Evolutionary conservation across 1,284 basidiomycete genomes (phyloP), one percentile per base, ranked within the genome.

Genomic region (Apiotrichum mycotoxinovorans): DNA sequence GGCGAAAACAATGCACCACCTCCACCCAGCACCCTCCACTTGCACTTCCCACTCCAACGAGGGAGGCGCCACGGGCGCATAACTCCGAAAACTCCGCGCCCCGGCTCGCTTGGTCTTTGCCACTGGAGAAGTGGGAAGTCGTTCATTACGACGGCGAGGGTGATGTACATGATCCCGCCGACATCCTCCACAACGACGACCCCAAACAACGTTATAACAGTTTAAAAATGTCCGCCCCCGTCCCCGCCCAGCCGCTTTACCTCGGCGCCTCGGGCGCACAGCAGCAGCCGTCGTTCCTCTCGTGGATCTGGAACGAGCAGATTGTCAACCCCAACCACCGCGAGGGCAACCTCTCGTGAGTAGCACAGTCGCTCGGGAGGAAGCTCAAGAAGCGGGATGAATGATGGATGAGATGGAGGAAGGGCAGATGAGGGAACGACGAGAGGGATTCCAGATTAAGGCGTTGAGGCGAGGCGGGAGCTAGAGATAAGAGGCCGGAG

Each of bases 231-330:
- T 66, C 67, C 51, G 65, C 62, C 42, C 66, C 66, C 48, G 46
- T 56, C 46, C 60, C 58, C 53, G 58, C 63, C 37, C 55, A 67
- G 45, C 62, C 64, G 47, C 58, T 62, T 22, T 69, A 69, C 58
- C 66, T 69, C 61, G 66, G 66, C 52, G 62, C 67, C 41, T 56
- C 60, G 12, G 59, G 58, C 25, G 34, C 57, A 4, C 49, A 56
- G 54, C 25, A 41, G 46, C 61, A 51, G n/a, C 27, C 44, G 17
- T 23, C 34, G 17, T 51, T 63, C 53, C 15, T 56, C 51, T 51
- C 56, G 52, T 63, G 56, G 51, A 15, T 63, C 51, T 63, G 62
- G 62, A 51, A 58, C 42, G 41, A 60, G 50, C 62, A 63, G 58
- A 53, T 62, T 56, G 33, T 30, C 51, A 58, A 66, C 57, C 63